phyloP scores from a whole-genome alignment of 2,329 filamentous ascomycete species.

The Clarireedia paspali region DNA sequence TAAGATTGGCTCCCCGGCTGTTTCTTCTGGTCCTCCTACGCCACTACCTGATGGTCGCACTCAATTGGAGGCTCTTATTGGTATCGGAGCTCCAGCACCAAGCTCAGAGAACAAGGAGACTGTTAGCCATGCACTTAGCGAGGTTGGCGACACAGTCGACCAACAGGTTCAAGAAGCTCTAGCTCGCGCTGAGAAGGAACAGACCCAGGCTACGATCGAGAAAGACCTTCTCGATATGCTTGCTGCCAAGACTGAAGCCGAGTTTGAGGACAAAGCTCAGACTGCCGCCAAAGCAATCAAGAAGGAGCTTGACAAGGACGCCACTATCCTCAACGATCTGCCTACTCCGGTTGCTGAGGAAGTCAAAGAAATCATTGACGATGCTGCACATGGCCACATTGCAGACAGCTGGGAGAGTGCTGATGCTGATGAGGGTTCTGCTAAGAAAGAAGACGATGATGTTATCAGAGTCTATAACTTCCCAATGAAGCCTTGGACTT shows the following conservation, averaged over 20 bases:
- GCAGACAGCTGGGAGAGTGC: constrained; percentile 92
- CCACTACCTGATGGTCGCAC: constrained; percentile 29
- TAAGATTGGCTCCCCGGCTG: constrained; percentile 22
- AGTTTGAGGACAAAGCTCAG: constrained; percentile 44
- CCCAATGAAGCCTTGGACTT: constrained; percentile 92
- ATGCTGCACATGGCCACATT: constrained; percentile 46
- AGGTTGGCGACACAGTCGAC: constrained; percentile 3
- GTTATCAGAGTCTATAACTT: constrained; percentile 86
- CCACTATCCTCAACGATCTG: constrained; percentile 48
- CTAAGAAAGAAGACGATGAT: constrained; percentile 57
- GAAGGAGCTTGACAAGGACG: constrained; percentile 46
- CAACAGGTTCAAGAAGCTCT: constrained; percentile 37
- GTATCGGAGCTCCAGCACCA: constrained; percentile 22
- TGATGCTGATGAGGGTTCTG: constrained; percentile 53
- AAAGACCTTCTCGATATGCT: constrained; percentile 43
- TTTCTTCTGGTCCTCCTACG: constrained; percentile 22
- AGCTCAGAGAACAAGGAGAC: constrained; percentile 45
- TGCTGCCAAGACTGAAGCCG: constrained; percentile 43
- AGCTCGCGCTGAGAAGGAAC: constrained; percentile 40
- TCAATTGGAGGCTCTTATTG: constrained; percentile 30
- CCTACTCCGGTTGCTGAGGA: constrained; percentile 45
- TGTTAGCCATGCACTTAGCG: constrained; percentile 53
- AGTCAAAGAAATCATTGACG: constrained; percentile 50
- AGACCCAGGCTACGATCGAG: constrained; percentile 40
- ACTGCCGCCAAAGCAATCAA: constrained; percentile 42